Evolutionary conservation across 2,329 filamentous ascomycete species (phyloP).

Genomic region (Hymenoscyphus scutula): DNA sequence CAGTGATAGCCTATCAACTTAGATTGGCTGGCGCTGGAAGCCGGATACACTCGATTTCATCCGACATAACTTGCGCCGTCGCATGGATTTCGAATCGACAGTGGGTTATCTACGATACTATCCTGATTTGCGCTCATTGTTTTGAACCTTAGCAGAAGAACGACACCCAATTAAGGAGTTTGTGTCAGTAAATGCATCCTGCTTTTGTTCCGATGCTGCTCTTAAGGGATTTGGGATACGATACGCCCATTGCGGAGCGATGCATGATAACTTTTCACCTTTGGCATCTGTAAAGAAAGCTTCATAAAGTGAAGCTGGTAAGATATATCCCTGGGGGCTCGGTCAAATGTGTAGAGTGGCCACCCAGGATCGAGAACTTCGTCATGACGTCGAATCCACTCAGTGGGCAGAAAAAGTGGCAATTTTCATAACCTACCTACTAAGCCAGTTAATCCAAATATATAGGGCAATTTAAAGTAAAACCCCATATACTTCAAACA

Average conservation of each 20-base stretch:
- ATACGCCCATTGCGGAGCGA: background rate
- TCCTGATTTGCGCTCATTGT: background rate
- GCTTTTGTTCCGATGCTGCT: background rate
- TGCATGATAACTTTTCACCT: background rate
- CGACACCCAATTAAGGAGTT: background rate
- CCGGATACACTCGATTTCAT: too few species aligned
- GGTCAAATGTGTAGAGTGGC: background rate
- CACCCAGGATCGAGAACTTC: too few species aligned
- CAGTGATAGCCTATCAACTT: too few species aligned
- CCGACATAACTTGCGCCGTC: too few species aligned
- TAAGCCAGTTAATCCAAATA: too few species aligned
- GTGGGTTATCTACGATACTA: too few species aligned
- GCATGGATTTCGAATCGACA: too few species aligned
- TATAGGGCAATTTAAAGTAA: too few species aligned
- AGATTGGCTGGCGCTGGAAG: too few species aligned
- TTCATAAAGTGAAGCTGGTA: background rate
- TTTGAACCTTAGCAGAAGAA: background rate
- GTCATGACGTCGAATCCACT: too few species aligned
- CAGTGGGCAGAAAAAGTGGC: background rate
- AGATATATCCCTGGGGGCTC: background rate
- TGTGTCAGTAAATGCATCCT: background rate
- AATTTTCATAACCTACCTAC: too few species aligned
- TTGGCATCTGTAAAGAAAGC: background rate
- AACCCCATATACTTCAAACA: too few species aligned
- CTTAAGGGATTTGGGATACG: background rate